Evolutionary conservation across 306 rosid genomes (phyloP).

Genomic region (Delonix regia): DNA sequence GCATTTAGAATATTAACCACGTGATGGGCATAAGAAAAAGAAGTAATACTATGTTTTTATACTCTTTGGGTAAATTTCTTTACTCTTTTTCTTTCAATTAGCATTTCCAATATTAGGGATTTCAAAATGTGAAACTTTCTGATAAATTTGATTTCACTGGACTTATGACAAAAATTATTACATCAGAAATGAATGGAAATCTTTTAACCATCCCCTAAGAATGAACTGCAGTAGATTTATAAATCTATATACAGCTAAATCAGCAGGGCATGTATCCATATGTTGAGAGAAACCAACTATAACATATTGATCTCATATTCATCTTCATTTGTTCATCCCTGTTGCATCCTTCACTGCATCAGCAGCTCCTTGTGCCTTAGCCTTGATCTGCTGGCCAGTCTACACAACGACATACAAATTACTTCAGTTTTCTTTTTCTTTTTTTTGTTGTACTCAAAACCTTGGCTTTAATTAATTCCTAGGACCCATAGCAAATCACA

Average conservation of each 20-base stretch:
- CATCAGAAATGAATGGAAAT: slow-evolving; percentile 21
- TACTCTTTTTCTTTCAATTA: not conserved
- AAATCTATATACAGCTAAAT: not conserved
- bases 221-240: not conserved
- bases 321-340: slow-evolving; percentile 53
- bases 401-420: not conserved
- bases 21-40: too few species aligned
- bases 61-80: too few species aligned
- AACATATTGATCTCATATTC: not conserved
- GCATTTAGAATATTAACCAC: too few species aligned
- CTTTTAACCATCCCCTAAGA: not conserved
- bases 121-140: not conserved
- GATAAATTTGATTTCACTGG: slow-evolving; percentile 27
- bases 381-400: slow-evolving; percentile 58
- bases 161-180: slow-evolving; percentile 23
- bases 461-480: too few species aligned
- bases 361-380: slow-evolving; percentile 63
- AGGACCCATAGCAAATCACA: not conserved
- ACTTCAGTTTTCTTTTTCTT: not conserved
- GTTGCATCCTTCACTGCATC: slow-evolving; percentile 71
- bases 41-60: too few species aligned
- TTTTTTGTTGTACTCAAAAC: too few species aligned
- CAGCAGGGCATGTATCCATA: not conserved
- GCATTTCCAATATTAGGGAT: not conserved
- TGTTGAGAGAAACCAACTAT: not conserved